Evolutionary conservation across 371 early-diverging fungal species (phyloP), one percentile per base, ranked within the genome.

Genomic region (Parasitella parasitica): DNA sequence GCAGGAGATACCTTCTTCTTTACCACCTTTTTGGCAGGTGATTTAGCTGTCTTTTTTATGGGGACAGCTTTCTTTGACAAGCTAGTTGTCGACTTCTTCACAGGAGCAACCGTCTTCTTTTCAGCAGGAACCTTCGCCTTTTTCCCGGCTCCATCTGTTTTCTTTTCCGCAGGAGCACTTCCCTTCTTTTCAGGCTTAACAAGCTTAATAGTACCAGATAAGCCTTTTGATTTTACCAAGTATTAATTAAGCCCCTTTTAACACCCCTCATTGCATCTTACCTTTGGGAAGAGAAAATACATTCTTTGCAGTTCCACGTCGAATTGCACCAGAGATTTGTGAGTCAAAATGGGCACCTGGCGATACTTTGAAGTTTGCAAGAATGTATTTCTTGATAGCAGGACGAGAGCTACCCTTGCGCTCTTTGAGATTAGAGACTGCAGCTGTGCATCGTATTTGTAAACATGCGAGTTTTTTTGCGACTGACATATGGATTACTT

Each of bases 301-400:
- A 16, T 83, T 80, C 35, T 78, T 67, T 22, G 84, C 83, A 51
- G 83, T 85, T 62, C 71, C 71, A 37, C 63, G 82, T 73, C 83
- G 81, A 67, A 90, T 80, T 51, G 89, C 88, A 59, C 64, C 69
- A 71, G 78, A 86, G 67, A 89, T 76, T 61, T 80, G 76, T 38
- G 57, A 54, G 67, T 84, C 85, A 55, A 81, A 77, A 55, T 69
- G 72, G 24, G 61, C 71, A 32, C 74, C 83, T 55, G 57, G 56
- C 32, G 63, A 58, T n/a, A 87, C 79, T 72, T 83, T 77, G 76
- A 78, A 85, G 84, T 88, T 90, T 52, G 86, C 77, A 63, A 77
- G 66, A 56, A 91, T 86, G 73, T 89, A 89, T 71, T 88, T 91
- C 68, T 88, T 89, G 71, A 91, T 82, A 37, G 87, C 86, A 58